Evolutionary conservation across 2,329 filamentous ascomycete genomes (phyloP).

Genomic region (Dactylonectria macrodidyma): DNA sequence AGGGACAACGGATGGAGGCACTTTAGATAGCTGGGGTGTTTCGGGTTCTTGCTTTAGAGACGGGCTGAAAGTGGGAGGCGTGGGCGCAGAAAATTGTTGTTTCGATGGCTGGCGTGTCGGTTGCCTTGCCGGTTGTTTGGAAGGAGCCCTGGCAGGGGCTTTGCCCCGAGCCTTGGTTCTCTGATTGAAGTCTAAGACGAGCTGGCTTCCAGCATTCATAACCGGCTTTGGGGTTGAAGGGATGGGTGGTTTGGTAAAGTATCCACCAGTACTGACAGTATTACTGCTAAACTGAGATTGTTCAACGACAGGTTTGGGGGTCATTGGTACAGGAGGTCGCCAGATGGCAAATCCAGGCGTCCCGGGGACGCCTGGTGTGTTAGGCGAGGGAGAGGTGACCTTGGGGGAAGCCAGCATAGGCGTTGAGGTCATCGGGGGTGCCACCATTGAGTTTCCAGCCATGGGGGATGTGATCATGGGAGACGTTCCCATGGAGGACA

Average conservation of each 20-base stretch:
- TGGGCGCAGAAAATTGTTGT: slow-evolving; percentile 37
- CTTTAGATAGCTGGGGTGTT: slow-evolving; percentile 48
- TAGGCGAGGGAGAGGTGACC: slow-evolving; percentile 34
- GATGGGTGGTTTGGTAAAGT: slow-evolving; percentile 55
- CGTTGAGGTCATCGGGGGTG: slow-evolving; percentile 41
- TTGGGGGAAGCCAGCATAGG: slow-evolving; percentile 45
- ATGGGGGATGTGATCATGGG: slow-evolving; percentile 42
- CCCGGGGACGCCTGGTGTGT: slow-evolving; percentile 45
- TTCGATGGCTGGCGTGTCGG: slow-evolving; percentile 45
- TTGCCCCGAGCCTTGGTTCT: slow-evolving; percentile 53
- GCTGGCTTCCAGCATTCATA: slow-evolving; percentile 52
- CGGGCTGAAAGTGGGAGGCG: slow-evolving; percentile 44
- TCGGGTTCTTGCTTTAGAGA: slow-evolving; percentile 51
- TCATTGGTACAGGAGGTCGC: slow-evolving; percentile 53
- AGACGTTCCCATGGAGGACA: slow-evolving; percentile 28
- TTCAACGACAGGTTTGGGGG: slow-evolving; percentile 41
- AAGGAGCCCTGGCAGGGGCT: slow-evolving; percentile 52
- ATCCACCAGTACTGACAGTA: slow-evolving; percentile 45
- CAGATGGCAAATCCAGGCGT: slow-evolving; percentile 57
- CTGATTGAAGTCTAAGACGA: slow-evolving; percentile 55
- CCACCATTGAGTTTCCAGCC: slow-evolving; percentile 40
- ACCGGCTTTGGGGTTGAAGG: slow-evolving; percentile 58
- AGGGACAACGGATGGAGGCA: slow-evolving; percentile 43
- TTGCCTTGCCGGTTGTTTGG: slow-evolving; percentile 45
- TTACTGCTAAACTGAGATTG: slow-evolving; percentile 41